Base-by-base conservation (phyloP, 192 early-diverging fungal species). In the Coemansia sp. region DNA sequence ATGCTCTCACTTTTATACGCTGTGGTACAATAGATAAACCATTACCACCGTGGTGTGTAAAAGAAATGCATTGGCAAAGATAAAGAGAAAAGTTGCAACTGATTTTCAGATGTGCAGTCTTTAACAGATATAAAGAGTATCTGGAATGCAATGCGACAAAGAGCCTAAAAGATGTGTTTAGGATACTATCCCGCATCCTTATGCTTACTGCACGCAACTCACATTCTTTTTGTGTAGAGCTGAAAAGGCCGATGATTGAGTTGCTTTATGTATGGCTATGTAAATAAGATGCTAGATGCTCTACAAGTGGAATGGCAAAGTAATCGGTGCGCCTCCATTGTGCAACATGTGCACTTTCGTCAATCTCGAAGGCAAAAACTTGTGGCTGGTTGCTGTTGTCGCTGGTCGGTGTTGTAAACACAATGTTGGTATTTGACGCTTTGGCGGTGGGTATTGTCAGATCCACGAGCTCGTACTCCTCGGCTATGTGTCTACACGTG, bases 341-440 rank as follows among this genome's bases (percentile, higher is more conserved):
- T 34, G 31, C 31, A 34, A 59, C 23, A 54, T 54, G 52, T 25
- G 26, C n/a, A 15, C 52, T 54, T 14, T 54, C 52, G 17, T 54
- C 9, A 28, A 54, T 54, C 52, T 54, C 52, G 14, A 54, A 54
- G n/a, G 11, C 52, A 54, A 54, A 54, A 15, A 34, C 6, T 15
- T 22, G 51, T 26, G 12, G 10, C 20, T 19, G 51, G 17, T 10
- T 54, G 26, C 34, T 8, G 15, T 53, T 28, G 23, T 21, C 12
- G 28, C 11, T 15, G 6, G 6, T 25, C 15, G 14, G 14, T 31
- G 52, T n/a, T 54, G 23, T 44, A 14, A 14, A 9, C 17, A 34
- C n/a, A 25, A 25, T 26, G 17, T 26, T 54, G 11, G 7, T 44
- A 15, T n/a, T 54, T 5, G 52, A 54, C 26, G 52, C 22, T 54